A percentile compares a stretch with the other conserved stretches of the same genome.
Evolutionary conservation across 257 asterid species (phyloP).

Genomic region (Pogostemon cablin): DNA sequence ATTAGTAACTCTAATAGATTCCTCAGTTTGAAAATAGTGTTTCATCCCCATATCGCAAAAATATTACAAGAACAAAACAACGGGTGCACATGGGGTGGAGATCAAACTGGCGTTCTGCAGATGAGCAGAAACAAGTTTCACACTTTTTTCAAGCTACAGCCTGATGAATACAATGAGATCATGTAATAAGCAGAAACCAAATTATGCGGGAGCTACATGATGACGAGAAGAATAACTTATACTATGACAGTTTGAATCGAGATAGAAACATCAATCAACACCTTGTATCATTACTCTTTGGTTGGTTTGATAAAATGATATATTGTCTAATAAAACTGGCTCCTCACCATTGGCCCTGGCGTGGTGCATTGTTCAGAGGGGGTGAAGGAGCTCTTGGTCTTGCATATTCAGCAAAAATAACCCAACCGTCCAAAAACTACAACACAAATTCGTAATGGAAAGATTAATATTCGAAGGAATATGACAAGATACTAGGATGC

Average conservation of each 20-base stretch:
- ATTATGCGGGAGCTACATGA: neutral
- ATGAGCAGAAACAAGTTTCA: neutral
- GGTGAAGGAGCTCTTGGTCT: constrained; percentile 63
- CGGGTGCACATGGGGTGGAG: neutral
- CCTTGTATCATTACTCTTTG: constrained; percentile 1
- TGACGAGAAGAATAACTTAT: neutral
- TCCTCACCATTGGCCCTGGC: constrained; percentile 37
- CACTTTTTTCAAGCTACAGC: neutral
- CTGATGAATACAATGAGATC: constrained; percentile 9
- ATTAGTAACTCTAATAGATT: neutral
- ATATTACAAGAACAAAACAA: neutral
- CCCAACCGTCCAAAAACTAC: constrained; percentile 89
- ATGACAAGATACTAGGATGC: neutral
- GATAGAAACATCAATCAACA: neutral
- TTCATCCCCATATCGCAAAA: neutral
- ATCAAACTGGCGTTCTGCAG: neutral
- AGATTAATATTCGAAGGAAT: neutral
- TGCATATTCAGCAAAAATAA: constrained; percentile 84
- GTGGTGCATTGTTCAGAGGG: constrained; percentile 40
- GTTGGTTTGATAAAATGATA: constrained; percentile 10
- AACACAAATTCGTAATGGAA: neutral
- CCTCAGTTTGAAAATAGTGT: neutral
- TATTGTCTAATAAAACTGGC: neutral
- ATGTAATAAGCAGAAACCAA: constrained; percentile 8
- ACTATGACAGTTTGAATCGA: constrained; percentile 6